phyloP scores from a whole-genome alignment of 164 flowering plant species.

The Houttuynia cordata region DNA sequence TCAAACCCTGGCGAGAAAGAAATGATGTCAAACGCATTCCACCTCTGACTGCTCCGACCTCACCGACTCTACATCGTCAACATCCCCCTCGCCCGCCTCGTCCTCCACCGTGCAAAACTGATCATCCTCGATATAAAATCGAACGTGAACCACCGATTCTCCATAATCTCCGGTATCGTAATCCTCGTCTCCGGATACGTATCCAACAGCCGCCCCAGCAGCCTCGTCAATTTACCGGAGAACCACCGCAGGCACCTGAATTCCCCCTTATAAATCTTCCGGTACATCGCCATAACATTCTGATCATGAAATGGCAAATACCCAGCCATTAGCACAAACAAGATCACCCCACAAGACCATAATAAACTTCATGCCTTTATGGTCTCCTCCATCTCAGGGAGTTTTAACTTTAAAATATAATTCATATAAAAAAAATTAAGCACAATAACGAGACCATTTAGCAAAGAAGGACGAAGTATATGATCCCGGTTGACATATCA shows the following conservation, averaged over 20 bases:
- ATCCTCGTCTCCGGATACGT: constrained; percentile 18
- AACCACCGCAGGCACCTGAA: constrained; percentile 35
- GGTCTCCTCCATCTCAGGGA: too few species aligned
- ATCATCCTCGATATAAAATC: constrained; percentile 17
- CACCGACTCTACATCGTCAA: constrained; percentile 8
- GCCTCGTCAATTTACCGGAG: constrained; percentile 9
- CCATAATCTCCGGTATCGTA: constrained; percentile 18
- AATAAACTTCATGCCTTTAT: too few species aligned
- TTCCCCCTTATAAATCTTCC: constrained; percentile 30
- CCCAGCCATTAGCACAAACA: constrained; percentile 31
- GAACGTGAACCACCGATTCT: constrained; percentile 17
- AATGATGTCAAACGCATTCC: constrained; percentile 20
- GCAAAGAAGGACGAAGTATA: too few species aligned
- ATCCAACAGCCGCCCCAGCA: constrained; percentile 16
- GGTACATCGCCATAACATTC: constrained; percentile 29
- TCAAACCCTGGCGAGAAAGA: constrained; percentile 21
- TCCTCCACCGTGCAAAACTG: constrained; percentile 10
- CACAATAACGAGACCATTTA: too few species aligned
- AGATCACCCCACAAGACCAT: constrained; percentile 30
- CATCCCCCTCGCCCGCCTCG: background rate
- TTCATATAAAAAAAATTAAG: too few species aligned
- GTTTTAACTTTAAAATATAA: too few species aligned
- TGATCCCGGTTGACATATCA: too few species aligned
- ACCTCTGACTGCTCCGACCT: constrained; percentile 1
- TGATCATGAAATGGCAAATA: constrained; percentile 30